phyloP scores from a whole-genome alignment of 345 rosid species.

The Aegle marmelos region DNA sequence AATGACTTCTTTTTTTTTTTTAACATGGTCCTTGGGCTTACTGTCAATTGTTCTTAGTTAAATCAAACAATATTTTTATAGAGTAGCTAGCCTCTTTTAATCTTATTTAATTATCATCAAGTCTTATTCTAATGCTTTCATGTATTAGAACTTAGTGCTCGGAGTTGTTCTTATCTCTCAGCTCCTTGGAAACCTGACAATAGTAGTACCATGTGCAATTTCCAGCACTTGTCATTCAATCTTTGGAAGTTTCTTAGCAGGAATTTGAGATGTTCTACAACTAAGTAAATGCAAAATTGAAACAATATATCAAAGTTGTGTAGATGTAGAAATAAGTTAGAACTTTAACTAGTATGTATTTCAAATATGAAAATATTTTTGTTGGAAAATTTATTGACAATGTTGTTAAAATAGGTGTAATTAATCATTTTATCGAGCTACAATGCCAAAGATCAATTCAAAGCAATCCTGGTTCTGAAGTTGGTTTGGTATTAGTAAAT shows the following conservation, averaged over 20 bases:
- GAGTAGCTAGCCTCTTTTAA: background rate
- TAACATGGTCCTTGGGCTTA: background rate
- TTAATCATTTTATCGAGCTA: too few relatives aligned
- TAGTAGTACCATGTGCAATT: slow-evolving; percentile 83
- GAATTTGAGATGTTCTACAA: slow-evolving; percentile 61
- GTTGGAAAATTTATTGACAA: background rate
- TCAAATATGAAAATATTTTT: background rate
- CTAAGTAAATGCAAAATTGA: slow-evolving; percentile 38
- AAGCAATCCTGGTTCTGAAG: too few relatives aligned
- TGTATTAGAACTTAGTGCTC: slow-evolving; percentile 75
- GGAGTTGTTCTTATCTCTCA: slow-evolving; percentile 83
- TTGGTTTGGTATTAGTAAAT: too few relatives aligned
- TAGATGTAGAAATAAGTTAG: background rate
- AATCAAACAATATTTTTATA: background rate
- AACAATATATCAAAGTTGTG: background rate
- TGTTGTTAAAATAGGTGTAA: background rate
- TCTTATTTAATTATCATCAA: background rate
- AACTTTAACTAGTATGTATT: too few relatives aligned
- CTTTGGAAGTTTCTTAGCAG: slow-evolving; percentile 69
- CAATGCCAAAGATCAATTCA: too few relatives aligned
- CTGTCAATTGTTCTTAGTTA: background rate
- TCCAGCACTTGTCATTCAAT: slow-evolving; percentile 80
- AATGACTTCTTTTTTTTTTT: too few relatives aligned
- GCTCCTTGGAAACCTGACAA: slow-evolving; percentile 83
- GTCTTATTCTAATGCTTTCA: background rate